phyloP scores from a whole-genome alignment of 2,329 filamentous ascomycete genomes.

The Epichloe festucae region DNA sequence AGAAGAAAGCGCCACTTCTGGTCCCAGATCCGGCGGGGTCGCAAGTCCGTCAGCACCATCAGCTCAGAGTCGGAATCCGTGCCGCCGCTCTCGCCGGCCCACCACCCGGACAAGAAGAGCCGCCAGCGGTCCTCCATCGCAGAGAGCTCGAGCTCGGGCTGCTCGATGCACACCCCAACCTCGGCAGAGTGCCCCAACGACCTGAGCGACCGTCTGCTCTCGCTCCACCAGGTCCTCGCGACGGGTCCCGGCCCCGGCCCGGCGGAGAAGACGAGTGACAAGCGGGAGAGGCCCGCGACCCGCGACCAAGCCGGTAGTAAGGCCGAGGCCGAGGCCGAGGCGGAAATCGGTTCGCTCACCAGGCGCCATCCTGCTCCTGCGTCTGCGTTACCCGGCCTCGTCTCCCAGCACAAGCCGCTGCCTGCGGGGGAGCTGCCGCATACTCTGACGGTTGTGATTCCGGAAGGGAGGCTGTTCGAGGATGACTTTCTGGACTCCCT shows the following conservation, averaged over 20 bases:
- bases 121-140: neutral
- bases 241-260: neutral
- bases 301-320: too few species aligned
- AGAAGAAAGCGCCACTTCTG: neutral
- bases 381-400: neutral
- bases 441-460: slow-evolving; percentile 1
- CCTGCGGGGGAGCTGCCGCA: neutral
- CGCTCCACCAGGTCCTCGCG: neutral
- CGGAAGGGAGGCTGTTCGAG: neutral
- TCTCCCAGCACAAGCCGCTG: neutral
- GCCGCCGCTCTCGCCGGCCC: neutral
- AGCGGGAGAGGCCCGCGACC: neutral
- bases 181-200: neutral
- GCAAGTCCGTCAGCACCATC: neutral
- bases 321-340: too few species aligned
- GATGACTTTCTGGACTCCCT: neutral
- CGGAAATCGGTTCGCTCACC: neutral
- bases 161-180: neutral
- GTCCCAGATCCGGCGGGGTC: neutral
- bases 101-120: neutral
- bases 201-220: neutral
- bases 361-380: neutral
- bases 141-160: neutral
- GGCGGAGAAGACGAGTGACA: neutral
- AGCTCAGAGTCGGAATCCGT: neutral